Evolutionary conservation across 1,139 yeast species (phyloP), one percentile per base, ranked within the genome.

Genomic region (Yamadazyma dushanensis): DNA sequence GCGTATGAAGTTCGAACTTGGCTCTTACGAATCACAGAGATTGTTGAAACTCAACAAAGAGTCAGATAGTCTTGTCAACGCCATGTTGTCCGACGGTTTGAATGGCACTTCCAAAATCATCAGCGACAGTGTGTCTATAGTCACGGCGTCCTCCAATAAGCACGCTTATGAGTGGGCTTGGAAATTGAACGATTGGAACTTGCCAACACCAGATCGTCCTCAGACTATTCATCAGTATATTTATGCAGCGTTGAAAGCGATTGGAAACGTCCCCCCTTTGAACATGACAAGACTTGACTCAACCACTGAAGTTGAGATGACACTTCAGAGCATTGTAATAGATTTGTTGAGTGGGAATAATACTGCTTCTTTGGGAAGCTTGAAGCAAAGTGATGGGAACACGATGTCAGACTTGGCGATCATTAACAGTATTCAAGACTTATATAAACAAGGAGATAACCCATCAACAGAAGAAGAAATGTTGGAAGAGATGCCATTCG

Each of bases 131-230:
- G 18, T 13, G 7, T 5, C 23, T 11, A 10, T 26, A 1, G 26
- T 11, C n/a, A 54, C 53, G 11, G 35, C 35, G 8, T 29, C 23
- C 5, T 24, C 22, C 6, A 7, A 37, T 4, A 36, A 43, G 23
- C n/a, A 34, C 23, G 29, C 31, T 3, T 65, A 53, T 43, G 73
- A 75, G 35, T 74, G 83, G 72, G 73, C 80, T 0, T 86, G 95
- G 95, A 83, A 82, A 50, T 58, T 86, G 25, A 74, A 70, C 36
- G 70, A 73, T 34, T 87, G 95, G 95, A 83, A 80, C 38, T 40
- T 82, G 4, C 85, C 92, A 0, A 48, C 51, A 2, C 63, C 75
- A 0, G 48, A 46, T 2, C 41, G 40, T 0, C 53, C 71, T 0
- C 31, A 34, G 0, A 54, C 57, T 3, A 72, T 67, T 32, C 67